phyloP scores from a whole-genome alignment of 345 rosid species.

The Eucalyptus sp. region DNA sequence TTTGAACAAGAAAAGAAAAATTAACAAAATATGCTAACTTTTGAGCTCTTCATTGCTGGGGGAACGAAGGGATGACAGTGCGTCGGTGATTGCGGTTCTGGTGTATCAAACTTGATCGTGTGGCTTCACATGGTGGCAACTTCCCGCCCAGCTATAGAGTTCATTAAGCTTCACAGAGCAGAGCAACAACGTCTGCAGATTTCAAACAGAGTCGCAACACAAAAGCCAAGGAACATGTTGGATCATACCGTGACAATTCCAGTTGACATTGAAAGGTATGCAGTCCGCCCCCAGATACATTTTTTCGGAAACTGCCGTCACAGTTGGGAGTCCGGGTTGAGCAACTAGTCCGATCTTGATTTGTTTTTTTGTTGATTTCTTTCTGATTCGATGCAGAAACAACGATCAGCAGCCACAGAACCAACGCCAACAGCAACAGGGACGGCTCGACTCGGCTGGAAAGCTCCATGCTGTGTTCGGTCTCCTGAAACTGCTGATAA shows the following conservation, averaged over 20 bases:
- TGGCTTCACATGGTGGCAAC: not conserved
- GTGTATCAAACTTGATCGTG: not conserved
- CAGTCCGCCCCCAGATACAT: not conserved
- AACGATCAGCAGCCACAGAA: accelerated
- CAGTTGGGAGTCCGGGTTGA: not conserved
- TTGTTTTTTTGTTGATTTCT: not conserved
- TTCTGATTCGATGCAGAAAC: not conserved
- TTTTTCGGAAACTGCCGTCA: not conserved
- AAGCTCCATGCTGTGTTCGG: accelerated
- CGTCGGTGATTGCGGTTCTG: not conserved
- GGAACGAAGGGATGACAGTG: not conserved
- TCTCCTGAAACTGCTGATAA: not conserved
- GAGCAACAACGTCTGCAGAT: not conserved
- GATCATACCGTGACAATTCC: not conserved
- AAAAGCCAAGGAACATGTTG: not conserved
- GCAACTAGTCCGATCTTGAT: not conserved
- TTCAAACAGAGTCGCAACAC: not conserved
- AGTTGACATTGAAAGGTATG: not conserved
- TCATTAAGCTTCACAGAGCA: no score
- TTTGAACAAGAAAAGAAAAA: no score
- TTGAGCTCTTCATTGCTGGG: not conserved
- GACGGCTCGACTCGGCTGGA: accelerated
- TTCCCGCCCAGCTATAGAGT: no score
- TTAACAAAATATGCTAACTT: no score
- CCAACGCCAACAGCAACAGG: not conserved